These are phyloP conservation scores for Podospora pseudopauciseta DNA, from an alignment of 495 filamentous ascomycete species.

Conservation along the genomic window DNA sequence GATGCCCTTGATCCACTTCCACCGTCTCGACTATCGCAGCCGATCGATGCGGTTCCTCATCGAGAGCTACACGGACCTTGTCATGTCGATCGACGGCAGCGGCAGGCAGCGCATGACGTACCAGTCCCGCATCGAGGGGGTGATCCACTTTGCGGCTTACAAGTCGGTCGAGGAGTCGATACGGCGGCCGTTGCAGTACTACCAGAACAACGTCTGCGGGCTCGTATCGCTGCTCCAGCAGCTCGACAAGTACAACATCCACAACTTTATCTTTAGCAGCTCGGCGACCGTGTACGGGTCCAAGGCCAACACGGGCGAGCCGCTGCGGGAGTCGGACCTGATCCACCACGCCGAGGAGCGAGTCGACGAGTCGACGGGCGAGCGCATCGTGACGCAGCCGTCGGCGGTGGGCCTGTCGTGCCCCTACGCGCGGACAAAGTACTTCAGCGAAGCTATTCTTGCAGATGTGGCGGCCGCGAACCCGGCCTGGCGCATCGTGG, in stretches of 20 bases:
- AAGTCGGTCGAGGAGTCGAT: conserved; percentile 39
- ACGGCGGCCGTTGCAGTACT: conserved; percentile 55
- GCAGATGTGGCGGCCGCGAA: conserved; percentile 57
- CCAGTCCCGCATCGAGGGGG: conserved; percentile 53
- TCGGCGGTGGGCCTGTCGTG: conserved; percentile 53
- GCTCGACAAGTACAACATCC: conserved; percentile 57
- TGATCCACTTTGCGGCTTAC: conserved; percentile 61
- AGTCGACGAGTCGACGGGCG: conserved; percentile 48
- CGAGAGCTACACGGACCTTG: conserved; percentile 30
- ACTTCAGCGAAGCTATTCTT: conserved; percentile 63
- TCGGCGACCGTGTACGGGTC: conserved; percentile 62
- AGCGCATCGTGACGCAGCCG: conserved; percentile 22
- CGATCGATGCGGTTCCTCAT: conserved; percentile 25
- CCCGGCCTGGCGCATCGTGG: conserved; percentile 58
- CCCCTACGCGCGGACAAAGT: conserved; percentile 64
- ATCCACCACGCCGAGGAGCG: conserved; percentile 55
- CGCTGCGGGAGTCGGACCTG: conserved; percentile 58
- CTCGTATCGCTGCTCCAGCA: conserved; percentile 56
- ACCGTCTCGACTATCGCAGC: conserved; percentile 57
- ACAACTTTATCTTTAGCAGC: conserved; percentile 63
- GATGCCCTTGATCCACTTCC: conserved; percentile 53
- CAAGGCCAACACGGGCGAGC: conserved; percentile 49
- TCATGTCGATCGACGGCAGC: conserved; percentile 38
- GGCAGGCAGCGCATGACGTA: conserved; percentile 42
- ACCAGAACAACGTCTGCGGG: conserved; percentile 63